phyloP scores from a whole-genome alignment of 495 filamentous ascomycete species.

The Hamigera avellanea region DNA sequence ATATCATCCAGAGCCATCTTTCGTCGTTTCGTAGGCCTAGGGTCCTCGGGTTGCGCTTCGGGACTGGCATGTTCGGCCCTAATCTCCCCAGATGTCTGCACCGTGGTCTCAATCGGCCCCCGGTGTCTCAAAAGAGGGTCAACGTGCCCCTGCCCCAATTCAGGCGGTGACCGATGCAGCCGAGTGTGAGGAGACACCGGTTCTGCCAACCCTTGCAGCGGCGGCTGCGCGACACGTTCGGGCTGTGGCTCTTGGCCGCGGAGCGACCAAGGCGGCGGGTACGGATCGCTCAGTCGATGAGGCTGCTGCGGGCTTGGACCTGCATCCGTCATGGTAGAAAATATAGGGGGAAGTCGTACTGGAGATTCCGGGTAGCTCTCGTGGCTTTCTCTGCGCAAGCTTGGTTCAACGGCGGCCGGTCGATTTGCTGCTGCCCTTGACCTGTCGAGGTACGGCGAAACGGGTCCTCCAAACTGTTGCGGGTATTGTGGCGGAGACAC shows the following conservation, averaged over 20 bases:
- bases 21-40: slow-evolving; percentile 61
- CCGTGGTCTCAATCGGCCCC: no score
- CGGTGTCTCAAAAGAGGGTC: no score
- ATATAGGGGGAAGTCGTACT: slow-evolving; percentile 33
- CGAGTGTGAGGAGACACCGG: slow-evolving; percentile 21
- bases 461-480: slow-evolving; percentile 12
- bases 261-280: slow-evolving; percentile 19
- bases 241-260: slow-evolving; percentile 14
- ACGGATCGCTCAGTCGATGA: slow-evolving; percentile 30
- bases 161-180: slow-evolving; percentile 9
- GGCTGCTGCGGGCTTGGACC: slow-evolving; percentile 18
- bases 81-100: background rate
- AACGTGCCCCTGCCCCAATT: slow-evolving; percentile 5
- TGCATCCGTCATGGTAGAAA: slow-evolving; percentile 16
- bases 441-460: slow-evolving; percentile 19
- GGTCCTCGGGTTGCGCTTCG: slow-evolving; percentile 16
- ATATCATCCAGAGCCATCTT: slow-evolving; percentile 45
- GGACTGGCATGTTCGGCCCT: slow-evolving; percentile 8
- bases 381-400: slow-evolving; percentile 16
- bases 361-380: slow-evolving; percentile 25
- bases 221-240: slow-evolving; percentile 4
- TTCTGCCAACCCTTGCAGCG: slow-evolving; percentile 12
- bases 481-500: slow-evolving; percentile 29
- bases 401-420: slow-evolving; percentile 16
- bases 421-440: slow-evolving; percentile 13